A percentile compares a stretch with the other conserved stretches of the same genome.
These are phyloP conservation scores for Fomes fomentarius DNA, from an alignment of 1,284 basidiomycete species.

Conservation along the genomic window DNA sequence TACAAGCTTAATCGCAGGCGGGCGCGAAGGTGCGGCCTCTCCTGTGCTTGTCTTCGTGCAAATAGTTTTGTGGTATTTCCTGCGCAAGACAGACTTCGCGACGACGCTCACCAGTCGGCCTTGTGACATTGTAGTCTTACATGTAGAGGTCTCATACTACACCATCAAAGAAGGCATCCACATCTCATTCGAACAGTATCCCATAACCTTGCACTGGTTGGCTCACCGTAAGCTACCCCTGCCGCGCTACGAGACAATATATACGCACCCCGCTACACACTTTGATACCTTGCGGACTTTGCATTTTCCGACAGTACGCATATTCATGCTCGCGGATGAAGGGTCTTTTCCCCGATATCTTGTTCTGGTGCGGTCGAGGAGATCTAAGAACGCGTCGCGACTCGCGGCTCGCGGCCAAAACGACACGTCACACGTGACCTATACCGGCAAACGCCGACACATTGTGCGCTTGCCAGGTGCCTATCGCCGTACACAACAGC, in stretches of 20 bases:
- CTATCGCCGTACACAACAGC: slow-evolving; percentile 25
- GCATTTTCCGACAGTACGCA: slow-evolving; percentile 7
- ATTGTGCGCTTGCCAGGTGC: slow-evolving; percentile 14
- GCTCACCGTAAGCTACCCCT: not conserved
- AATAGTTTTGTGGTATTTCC: slow-evolving; percentile 11
- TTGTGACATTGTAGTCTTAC: slow-evolving; percentile 11
- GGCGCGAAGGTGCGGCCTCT: not conserved
- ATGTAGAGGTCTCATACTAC: not conserved
- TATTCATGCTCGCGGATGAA: slow-evolving; percentile 8
- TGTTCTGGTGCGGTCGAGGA: not conserved
- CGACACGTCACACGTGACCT: slow-evolving; percentile 1
- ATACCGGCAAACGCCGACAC: slow-evolving; percentile 16
- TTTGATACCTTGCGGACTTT: slow-evolving; percentile 7
- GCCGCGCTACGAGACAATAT: not conserved
- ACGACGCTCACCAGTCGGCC: slow-evolving; percentile 12
- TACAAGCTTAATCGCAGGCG: slow-evolving; percentile 17
- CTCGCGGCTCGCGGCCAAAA: slow-evolving; percentile 5
- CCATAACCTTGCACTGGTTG: slow-evolving; percentile 18
- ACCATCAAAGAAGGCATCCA: not conserved
- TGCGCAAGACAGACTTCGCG: not conserved
- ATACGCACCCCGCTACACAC: slow-evolving; percentile 15
- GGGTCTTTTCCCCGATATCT: slow-evolving; percentile 2
- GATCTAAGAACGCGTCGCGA: not conserved
- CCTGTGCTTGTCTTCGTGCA: slow-evolving; percentile 1
- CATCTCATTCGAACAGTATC: slow-evolving; percentile 21